phyloP scores from a whole-genome alignment of 305 asterid species.

The Andrographis paniculata region DNA sequence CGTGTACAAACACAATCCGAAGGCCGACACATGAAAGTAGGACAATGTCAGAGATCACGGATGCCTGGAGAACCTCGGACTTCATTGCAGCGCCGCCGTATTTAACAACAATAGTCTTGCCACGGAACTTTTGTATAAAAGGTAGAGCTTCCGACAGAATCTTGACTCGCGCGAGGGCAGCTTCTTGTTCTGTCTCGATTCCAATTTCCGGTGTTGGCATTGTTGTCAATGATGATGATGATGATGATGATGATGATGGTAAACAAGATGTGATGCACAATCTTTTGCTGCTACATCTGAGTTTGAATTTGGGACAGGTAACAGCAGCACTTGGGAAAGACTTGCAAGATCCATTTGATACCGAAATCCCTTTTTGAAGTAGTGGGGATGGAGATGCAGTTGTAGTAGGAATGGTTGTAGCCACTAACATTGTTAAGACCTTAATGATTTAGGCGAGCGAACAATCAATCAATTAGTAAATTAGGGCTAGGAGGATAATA shows the following conservation, averaged over 20 bases:
- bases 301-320: constrained; percentile 22
- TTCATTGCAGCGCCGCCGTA: constrained; percentile 95
- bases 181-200: constrained; percentile 22
- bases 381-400: no score
- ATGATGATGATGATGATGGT: constrained; percentile 40
- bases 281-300: neutral
- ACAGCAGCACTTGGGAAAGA: no score
- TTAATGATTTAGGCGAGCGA: neutral
- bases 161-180: constrained; percentile 60
- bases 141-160: constrained; percentile 78
- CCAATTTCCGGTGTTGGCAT: constrained; percentile 25
- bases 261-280: constrained; percentile 29
- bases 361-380: no score
- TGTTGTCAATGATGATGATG: constrained; percentile 32
- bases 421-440: neutral
- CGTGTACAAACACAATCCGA: constrained; percentile 73
- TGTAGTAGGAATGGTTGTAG: neutral
- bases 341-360: no score
- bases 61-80: constrained; percentile 77
- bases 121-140: constrained; percentile 72
- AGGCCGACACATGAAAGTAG: constrained; percentile 82
- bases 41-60: constrained; percentile 76
- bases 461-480: no score
- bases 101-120: constrained; percentile 80
- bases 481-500: no score